Evolutionary conservation across 23 red algal species (phyloP).

Genomic region (Gracilaria gracilis): DNA sequence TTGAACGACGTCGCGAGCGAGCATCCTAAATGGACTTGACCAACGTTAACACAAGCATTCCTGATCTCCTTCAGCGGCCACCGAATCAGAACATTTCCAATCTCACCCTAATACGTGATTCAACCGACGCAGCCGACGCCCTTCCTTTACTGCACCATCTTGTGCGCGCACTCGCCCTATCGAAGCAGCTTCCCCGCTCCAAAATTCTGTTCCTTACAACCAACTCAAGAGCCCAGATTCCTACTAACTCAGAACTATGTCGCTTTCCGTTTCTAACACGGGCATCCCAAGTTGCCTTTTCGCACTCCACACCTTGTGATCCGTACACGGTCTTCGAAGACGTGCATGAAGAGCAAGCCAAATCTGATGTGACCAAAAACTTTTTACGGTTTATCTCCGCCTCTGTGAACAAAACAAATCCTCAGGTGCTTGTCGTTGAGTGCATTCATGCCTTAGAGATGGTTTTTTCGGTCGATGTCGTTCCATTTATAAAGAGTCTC

Average conservation of each 20-base stretch:
- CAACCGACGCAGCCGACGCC: conserved; percentile 43
- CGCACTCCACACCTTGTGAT: conserved; percentile 27
- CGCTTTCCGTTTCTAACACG: conserved; percentile 44
- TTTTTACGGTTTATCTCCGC: conserved; percentile 3
- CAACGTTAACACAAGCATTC: neutral
- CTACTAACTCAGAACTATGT: neutral
- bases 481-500: conserved; percentile 31
- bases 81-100: neutral
- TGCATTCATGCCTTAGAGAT: conserved; percentile 50
- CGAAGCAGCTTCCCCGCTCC: neutral
- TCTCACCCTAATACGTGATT: conserved; percentile 44
- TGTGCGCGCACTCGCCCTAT: conserved; percentile 1
- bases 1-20: neutral
- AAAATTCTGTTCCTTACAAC: conserved; percentile 49
- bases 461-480: conserved; percentile 50
- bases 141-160: conserved; percentile 45
- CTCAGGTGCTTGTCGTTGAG: conserved; percentile 28
- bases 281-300: neutral
- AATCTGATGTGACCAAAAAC: neutral
- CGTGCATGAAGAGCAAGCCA: conserved; percentile 11
- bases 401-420: neutral
- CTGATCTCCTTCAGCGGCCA: conserved; percentile 19
- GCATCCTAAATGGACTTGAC: neutral
- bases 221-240: conserved; percentile 17
- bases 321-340: conserved; percentile 35